These are phyloP conservation scores for Irpex lacteus DNA, from an alignment of 1,284 basidiomycete species.

Conservation along the genomic window DNA sequence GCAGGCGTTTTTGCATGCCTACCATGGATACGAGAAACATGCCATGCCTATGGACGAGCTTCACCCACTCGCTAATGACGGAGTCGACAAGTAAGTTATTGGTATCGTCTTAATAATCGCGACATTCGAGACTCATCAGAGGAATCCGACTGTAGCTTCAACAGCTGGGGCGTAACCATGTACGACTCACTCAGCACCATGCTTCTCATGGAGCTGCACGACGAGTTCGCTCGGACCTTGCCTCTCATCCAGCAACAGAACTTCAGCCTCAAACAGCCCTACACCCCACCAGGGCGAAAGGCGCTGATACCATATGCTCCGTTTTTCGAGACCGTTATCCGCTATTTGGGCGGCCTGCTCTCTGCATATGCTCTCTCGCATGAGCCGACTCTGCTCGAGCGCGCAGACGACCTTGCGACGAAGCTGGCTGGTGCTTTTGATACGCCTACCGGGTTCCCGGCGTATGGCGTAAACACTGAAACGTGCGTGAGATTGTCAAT, in stretches of 20 bases:
- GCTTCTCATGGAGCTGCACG: slow-evolving; percentile 79
- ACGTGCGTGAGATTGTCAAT: slow-evolving; percentile 27
- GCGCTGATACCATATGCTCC: slow-evolving; percentile 27
- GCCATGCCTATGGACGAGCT: slow-evolving; percentile 65
- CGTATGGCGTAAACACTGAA: slow-evolving; percentile 42
- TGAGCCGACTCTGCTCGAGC: slow-evolving; percentile 46
- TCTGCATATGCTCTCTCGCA: slow-evolving; percentile 69
- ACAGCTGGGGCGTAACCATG: slow-evolving; percentile 85
- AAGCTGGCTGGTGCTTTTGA: slow-evolving; percentile 51
- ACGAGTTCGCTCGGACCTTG: slow-evolving; percentile 75
- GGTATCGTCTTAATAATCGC: neutral
- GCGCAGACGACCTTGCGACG: slow-evolving; percentile 50
- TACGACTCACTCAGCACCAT: slow-evolving; percentile 90
- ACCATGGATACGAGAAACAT: slow-evolving; percentile 55
- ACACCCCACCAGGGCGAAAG: neutral
- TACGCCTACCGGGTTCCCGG: slow-evolving; percentile 47
- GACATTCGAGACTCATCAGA: neutral
- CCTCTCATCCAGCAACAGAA: slow-evolving; percentile 61
- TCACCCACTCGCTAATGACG: slow-evolving; percentile 44
- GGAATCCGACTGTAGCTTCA: slow-evolving; percentile 46
- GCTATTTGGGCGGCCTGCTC: slow-evolving; percentile 71
- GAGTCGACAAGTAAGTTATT: slow-evolving; percentile 50
- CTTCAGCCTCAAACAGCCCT: slow-evolving; percentile 40
- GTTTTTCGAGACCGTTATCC: slow-evolving; percentile 77
- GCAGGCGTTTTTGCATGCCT: slow-evolving; percentile 61